phyloP scores from a whole-genome alignment of 1,284 basidiomycete species.

The Phellinidium pouzarii region DNA sequence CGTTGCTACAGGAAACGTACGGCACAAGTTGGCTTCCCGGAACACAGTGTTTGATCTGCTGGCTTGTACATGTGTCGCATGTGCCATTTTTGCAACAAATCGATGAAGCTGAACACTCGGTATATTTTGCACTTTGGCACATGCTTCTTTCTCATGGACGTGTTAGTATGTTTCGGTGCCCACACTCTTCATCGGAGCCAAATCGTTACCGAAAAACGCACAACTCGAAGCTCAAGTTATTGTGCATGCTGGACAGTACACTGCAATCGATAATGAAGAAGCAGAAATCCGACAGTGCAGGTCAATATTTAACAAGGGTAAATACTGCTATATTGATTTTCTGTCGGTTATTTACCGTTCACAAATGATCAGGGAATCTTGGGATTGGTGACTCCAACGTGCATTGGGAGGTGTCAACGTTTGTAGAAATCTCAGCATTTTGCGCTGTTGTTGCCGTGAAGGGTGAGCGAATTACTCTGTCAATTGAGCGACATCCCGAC shows the following conservation, averaged over 20 bases:
- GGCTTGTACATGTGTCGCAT: slow-evolving; percentile 42
- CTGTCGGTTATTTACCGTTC: neutral
- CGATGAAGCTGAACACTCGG: slow-evolving; percentile 29
- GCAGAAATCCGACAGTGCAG: slow-evolving; percentile 27
- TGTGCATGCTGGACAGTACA: slow-evolving; percentile 55
- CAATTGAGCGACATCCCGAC: neutral
- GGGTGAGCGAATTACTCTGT: slow-evolving; percentile 4
- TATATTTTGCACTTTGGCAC: slow-evolving; percentile 18
- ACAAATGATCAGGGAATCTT: neutral
- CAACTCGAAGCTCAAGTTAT: slow-evolving; percentile 67
- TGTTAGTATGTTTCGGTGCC: slow-evolving; percentile 31
- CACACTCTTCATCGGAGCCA: slow-evolving; percentile 61
- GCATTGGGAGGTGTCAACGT: slow-evolving; percentile 14
- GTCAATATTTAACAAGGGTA: slow-evolving; percentile 17
- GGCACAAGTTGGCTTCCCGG: slow-evolving; percentile 59
- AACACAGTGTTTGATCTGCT: slow-evolving; percentile 58
- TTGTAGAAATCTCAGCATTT: slow-evolving; percentile 17
- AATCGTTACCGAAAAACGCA: slow-evolving; percentile 72
- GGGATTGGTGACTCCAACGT: neutral
- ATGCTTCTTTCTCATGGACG: slow-evolving; percentile 4
- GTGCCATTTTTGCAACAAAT: slow-evolving; percentile 22
- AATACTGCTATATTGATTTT: neutral
- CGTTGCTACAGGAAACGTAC: slow-evolving; percentile 48
- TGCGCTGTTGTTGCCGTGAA: slow-evolving; percentile 14
- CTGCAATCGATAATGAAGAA: slow-evolving; percentile 40